These are phyloP conservation scores for Emiliania huxleyi DNA, from an alignment of 78 protist genomes.

Conservation along the genomic window DNA sequence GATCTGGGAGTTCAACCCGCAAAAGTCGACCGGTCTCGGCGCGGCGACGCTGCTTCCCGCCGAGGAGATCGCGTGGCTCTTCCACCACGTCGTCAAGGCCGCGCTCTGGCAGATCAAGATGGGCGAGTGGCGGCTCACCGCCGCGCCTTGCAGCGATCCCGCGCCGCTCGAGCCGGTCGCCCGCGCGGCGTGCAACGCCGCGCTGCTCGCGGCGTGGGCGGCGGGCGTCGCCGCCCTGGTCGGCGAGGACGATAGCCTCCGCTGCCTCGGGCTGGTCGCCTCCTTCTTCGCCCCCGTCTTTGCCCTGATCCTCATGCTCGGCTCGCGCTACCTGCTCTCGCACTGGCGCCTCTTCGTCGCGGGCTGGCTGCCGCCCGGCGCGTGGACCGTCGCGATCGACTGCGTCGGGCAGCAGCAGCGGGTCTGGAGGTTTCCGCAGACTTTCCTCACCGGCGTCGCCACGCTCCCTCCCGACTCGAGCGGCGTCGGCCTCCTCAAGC, in stretches of 20 bases:
- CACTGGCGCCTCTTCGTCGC: background rate
- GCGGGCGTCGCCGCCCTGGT: background rate
- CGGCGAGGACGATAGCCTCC: background rate
- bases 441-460: background rate
- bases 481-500: background rate
- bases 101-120: background rate
- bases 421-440: background rate
- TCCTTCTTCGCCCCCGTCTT: background rate
- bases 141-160: background rate
- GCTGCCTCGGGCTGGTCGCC: background rate
- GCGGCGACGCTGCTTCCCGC: background rate
- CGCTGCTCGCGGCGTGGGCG: background rate
- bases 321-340: background rate
- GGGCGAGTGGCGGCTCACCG: background rate
- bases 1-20: background rate
- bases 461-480: too few species aligned
- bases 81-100: background rate
- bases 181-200: background rate
- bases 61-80: background rate
- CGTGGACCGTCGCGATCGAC: background rate
- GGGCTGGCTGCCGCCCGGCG: background rate
- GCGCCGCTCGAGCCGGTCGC: background rate
- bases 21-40: background rate
- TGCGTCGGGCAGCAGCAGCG: background rate
- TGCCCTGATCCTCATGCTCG: background rate